phyloP scores from a whole-genome alignment of 2,329 filamentous ascomycete genomes.

The Trichoderma breve region DNA sequence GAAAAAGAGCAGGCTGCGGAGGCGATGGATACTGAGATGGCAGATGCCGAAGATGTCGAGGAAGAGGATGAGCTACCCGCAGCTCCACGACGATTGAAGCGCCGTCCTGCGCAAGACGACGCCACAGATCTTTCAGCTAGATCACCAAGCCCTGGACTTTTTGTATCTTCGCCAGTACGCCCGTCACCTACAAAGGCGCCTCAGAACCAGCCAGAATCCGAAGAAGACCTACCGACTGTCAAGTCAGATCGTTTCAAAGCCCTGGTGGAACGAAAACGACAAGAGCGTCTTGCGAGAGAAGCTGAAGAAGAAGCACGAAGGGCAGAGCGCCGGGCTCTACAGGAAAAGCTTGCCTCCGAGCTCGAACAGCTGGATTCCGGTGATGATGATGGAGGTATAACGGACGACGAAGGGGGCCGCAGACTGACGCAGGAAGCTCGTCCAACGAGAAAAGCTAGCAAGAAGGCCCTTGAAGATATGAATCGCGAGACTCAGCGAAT shows the following conservation, averaged over 20 bases:
- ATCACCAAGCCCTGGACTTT: conserved; percentile 47
- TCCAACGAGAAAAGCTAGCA: conserved; percentile 82
- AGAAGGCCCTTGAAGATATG: conserved; percentile 94
- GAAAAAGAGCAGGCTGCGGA: conserved; percentile 29
- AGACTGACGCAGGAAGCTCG: conserved; percentile 67
- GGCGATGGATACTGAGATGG: conserved; percentile 28
- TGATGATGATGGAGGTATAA: conserved; percentile 50
- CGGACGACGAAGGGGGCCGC: conserved; percentile 61
- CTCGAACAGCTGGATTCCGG: conserved; percentile 37
- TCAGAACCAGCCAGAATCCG: conserved; percentile 40
- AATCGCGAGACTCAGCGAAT: conserved; percentile 90
- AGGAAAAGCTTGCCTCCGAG: conserved; percentile 37
- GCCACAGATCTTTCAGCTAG: conserved; percentile 24
- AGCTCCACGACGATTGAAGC: conserved; percentile 41
- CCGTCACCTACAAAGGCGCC: conserved; percentile 32
- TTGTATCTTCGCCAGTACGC: conserved; percentile 52
- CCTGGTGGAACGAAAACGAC: conserved; percentile 69
- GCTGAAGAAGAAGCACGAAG: conserved; percentile 53
- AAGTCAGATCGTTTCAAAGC: conserved; percentile 65
- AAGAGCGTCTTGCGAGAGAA: conserved; percentile 67
- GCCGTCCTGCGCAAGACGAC: conserved; percentile 36
- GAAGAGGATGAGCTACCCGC: conserved; percentile 44
- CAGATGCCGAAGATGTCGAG: conserved; percentile 34
- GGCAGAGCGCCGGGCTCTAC: conserved; percentile 41
- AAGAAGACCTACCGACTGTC: conserved; percentile 46